Base-by-base conservation (phyloP, 257 asterid species). In the Plectranthus barbatus region DNA sequence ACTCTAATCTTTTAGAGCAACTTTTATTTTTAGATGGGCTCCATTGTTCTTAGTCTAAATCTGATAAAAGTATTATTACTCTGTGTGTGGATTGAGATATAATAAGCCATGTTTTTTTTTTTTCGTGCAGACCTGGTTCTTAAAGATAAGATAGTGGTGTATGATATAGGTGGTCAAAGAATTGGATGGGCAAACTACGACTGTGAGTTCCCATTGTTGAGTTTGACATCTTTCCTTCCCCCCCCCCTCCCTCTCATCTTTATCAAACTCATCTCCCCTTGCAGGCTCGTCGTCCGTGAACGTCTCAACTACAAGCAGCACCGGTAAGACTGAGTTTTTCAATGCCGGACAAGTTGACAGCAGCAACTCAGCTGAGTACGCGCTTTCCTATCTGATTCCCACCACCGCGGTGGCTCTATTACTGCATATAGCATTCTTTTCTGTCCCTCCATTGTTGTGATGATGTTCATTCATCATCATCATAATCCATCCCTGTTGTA, bases 121-220 rank as follows among this genome's bases (percentile, higher is more conserved):
- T 0, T 66, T 6, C 19, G 11, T 74, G 72, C 86, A 89, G 98
- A 92, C 74, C 89, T 88, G 52, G 95, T 92, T 49, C 79, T 86
- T 67, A 84, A 92, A 77, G 96, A 92, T 74, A 92, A 92, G 84
- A 82, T 89, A 15, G 84, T 92, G 42, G 95, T 89, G 33, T 92
- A 88, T 70, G 98, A 92, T 80, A 71, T 92, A 76, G 93, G 81
- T 58, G 81, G 75, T 10, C 95, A 89, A 52, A 80, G 80, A 74
- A 80, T 92, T 37, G 98, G 98, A 71, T 92, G 98, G 98, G 84
- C 76, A 20, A 84, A 82, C 57, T 89, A 86, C 52, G 93, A 92
- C 84, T 89, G 98, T 92, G 83, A 81, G 97, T 79, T 46, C 54
- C 68, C 54, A 39, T 24, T 17, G 6, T 6, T 3, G 9, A 37